Conservation (phyloP, 2,329 filamentous ascomycete species). For the Penicillium rolfsii region DNA sequence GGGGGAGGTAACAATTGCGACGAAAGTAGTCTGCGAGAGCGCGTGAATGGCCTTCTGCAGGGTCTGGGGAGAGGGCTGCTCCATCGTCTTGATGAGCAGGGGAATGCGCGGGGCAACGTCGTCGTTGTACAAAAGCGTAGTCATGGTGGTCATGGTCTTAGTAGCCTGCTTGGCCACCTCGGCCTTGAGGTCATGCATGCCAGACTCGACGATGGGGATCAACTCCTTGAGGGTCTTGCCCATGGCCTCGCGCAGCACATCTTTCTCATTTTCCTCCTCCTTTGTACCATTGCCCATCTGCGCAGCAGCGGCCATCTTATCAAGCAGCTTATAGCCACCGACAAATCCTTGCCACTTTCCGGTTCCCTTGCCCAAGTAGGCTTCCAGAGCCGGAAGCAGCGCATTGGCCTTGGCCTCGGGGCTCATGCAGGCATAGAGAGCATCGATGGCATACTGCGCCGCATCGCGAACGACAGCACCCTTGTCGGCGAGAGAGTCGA, state of each 20-base stretch:
- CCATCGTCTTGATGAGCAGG: conserved; percentile 90
- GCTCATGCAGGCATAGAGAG: conserved; percentile 76
- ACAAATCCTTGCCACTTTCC: conserved; percentile 98
- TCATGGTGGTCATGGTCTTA: conserved; percentile 88
- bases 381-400: conserved; percentile 73
- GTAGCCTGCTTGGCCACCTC: conserved; percentile 85
- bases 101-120: conserved; percentile 92
- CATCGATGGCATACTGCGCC: conserved; percentile 91
- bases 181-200: conserved; percentile 94
- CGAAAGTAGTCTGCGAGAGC: conserved; percentile 96
- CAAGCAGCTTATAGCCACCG: conserved; percentile 79
- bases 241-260: conserved; percentile 87
- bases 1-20: conserved; percentile 91
- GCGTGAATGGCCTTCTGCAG: conserved; percentile 96
- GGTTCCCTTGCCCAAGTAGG: conserved; percentile 79
- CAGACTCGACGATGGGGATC: conserved; percentile 86
- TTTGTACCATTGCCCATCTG: conserved; percentile 81
- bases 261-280: conserved; percentile 85
- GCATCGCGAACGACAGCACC: conserved; percentile 84
- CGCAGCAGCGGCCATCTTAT: conserved; percentile 93
- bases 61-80: conserved; percentile 84
- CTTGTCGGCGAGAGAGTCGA: conserved; percentile 90
- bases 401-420: conserved; percentile 82
- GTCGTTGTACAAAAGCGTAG: conserved; percentile 90
- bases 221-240: conserved; percentile 75